phyloP scores from a whole-genome alignment of 441 rosid genomes.

The Populus hybrid region DNA sequence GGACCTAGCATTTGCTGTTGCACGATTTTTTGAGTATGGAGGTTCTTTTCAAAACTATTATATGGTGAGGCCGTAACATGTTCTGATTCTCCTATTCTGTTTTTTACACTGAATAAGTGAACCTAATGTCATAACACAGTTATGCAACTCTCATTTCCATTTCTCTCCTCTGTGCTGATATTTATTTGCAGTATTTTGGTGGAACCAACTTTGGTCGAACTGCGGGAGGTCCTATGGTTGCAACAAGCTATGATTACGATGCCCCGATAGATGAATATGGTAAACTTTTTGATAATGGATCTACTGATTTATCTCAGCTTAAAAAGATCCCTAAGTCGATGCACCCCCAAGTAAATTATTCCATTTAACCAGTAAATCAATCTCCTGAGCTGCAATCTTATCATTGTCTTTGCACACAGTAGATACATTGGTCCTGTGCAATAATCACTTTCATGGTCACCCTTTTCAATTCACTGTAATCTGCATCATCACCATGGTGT shows the following conservation, averaged over 20 bases:
- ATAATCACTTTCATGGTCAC: not conserved
- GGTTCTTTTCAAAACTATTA: slow-evolving; percentile 73
- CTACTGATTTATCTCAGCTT: not conserved
- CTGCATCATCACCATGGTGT: not conserved
- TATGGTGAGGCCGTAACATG: slow-evolving; percentile 40
- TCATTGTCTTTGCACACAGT: not conserved
- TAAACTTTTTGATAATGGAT: slow-evolving; percentile 19
- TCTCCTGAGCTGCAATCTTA: not conserved
- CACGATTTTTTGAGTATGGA: slow-evolving; percentile 64
- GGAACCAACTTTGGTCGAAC: slow-evolving; percentile 75
- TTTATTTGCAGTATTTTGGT: slow-evolving; percentile 58
- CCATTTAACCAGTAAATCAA: not conserved
- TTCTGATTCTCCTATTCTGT: not conserved
- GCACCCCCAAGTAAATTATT: not conserved
- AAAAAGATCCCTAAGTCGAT: not conserved
- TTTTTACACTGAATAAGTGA: not conserved
- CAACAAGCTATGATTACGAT: slow-evolving; percentile 73
- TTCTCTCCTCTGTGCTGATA: slow-evolving; percentile 7
- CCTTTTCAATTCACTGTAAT: not conserved
- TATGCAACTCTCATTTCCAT: slow-evolving; percentile 1
- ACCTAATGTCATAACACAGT: not conserved
- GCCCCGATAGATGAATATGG: slow-evolving; percentile 77
- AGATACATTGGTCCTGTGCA: not conserved
- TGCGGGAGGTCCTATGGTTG: slow-evolving; percentile 63
- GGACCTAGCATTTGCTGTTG: slow-evolving; percentile 70